phyloP scores from a whole-genome alignment of 805 yeast species.

The Saturnispora serradocipensis region DNA sequence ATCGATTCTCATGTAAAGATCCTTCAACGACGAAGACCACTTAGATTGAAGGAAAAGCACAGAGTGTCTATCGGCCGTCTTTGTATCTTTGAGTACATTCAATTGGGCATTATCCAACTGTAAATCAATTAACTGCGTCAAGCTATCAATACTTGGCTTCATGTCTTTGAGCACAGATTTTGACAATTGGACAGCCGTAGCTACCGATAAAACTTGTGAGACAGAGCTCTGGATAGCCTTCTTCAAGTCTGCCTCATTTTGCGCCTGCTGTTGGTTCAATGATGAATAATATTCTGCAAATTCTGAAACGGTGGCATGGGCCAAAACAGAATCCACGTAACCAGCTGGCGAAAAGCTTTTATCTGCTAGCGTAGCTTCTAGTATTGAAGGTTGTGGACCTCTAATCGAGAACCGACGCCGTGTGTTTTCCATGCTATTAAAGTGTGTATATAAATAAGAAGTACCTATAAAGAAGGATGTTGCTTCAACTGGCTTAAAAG shows the following conservation, averaged over 20 bases:
- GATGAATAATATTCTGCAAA: slow-evolving; percentile 4
- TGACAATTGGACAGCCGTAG: slow-evolving; percentile 53
- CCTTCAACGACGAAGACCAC: slow-evolving; percentile 69
- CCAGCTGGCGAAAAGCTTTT: not conserved
- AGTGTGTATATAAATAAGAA: not conserved
- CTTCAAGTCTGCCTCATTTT: slow-evolving; percentile 50
- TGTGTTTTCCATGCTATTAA: slow-evolving; percentile 3
- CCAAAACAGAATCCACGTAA: slow-evolving; percentile 3
- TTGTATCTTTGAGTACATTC: slow-evolving; percentile 3
- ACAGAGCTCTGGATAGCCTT: slow-evolving; percentile 52
- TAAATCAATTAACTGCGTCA: slow-evolving; percentile 49
- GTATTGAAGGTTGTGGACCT: slow-evolving; percentile 1
- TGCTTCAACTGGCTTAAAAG: not conserved
- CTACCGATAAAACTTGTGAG: slow-evolving; percentile 48
- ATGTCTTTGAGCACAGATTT: slow-evolving; percentile 53
- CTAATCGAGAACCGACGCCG: slow-evolving; percentile 6
- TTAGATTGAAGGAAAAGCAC: slow-evolving; percentile 65
- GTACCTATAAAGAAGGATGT: not conserved
- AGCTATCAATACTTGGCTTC: slow-evolving; percentile 48
- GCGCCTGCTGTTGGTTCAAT: slow-evolving; percentile 5
- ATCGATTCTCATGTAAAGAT: slow-evolving; percentile 72
- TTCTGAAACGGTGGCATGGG: slow-evolving; percentile 4
- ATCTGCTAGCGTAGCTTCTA: not conserved
- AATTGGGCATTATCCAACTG: slow-evolving; percentile 24
- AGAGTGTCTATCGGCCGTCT: slow-evolving; percentile 50